phyloP scores from a whole-genome alignment of 2,329 filamentous ascomycete genomes.

The Hortaea sp. region DNA sequence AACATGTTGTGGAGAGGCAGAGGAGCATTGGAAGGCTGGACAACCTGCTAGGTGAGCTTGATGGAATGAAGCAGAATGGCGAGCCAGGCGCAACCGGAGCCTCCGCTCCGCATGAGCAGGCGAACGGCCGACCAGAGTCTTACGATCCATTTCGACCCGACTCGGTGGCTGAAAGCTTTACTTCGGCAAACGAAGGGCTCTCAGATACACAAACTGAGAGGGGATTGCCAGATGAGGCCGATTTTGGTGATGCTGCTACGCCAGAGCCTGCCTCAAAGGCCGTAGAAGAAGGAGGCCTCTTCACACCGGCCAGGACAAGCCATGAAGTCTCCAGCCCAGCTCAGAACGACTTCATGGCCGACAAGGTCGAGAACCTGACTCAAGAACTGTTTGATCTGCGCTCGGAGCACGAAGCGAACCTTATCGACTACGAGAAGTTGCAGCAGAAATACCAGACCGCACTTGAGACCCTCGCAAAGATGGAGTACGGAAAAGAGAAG shows the following conservation, averaged over 20 bases:
- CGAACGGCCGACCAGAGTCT: constrained; percentile 14
- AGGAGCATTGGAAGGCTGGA: constrained; percentile 91
- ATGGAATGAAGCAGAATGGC: constrained; percentile 30
- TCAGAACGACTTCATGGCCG: constrained; percentile 75
- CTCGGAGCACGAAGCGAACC: constrained; percentile 76
- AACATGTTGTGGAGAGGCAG: constrained; percentile 91
- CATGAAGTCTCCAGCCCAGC: constrained; percentile 52
- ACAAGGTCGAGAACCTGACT: constrained; percentile 84
- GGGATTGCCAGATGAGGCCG: not conserved
- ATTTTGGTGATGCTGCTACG: not conserved
- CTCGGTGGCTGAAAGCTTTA: not conserved
- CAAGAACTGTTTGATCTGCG: constrained; percentile 86
- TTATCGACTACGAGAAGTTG: constrained; percentile 71
- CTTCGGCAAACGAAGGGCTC: not conserved
- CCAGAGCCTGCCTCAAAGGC: not conserved
- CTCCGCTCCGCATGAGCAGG: not conserved
- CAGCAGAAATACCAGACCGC: constrained; percentile 87
- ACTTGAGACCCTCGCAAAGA: constrained; percentile 66
- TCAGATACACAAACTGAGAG: not conserved
- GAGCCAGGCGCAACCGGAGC: not conserved
- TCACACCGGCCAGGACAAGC: constrained; percentile 26
- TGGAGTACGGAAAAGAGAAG: constrained; percentile 59
- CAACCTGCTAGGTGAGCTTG: constrained; percentile 81
- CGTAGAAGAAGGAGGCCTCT: not conserved
- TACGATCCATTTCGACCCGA: constrained; percentile 18